Base-by-base conservation (phyloP, 2,329 filamentous ascomycete species). In the Epichloe hybrida region DNA sequence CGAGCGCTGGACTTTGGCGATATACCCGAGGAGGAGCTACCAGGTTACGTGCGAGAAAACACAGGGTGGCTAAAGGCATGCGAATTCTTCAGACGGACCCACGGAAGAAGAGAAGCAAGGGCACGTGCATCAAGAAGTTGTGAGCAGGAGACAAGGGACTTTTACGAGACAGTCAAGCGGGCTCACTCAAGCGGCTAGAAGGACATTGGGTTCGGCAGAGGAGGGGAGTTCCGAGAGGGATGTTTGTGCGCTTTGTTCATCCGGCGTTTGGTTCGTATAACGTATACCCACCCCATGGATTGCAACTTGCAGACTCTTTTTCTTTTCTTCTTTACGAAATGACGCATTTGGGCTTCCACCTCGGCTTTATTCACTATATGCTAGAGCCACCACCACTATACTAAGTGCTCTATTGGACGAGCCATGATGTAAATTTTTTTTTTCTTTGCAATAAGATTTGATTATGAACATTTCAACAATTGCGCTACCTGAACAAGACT, bases 21-120 rank as follows among this genome's bases (percentile, higher is more conserved):
- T 48, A 58, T 71, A 13, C 59, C 65, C 4, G 62, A 65, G 42
- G 59, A 67, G 12, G 63, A 70, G 2, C 57, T 78, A 2, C 75
- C 74, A 0, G 65, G 69, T 1, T 66, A 69, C 34, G 71, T 78
- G 5, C 61, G 54, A 34, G 64, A 63, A 2, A 72, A 77, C 49
- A 63, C 69, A 1, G 63, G 61, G 1, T 78, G 75, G 75, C 47
- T 71, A 35, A 64, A 64, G 43, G 71, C 69, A 3, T 66, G 63
- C 21, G 61, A 57, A 12, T 70, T 66, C 56, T 53, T 71, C 52
- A 65, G 68, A 15, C 60, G 68, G 43, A 41, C 42, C 5, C 31
- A 48, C 13, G 44, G 38, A n/a, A 31, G 47, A 15, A 31, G 40
- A 42, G 15, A 20, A 17, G 12, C 47, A 5, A 50, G 51, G 27